A percentile compares a stretch with the other conserved stretches of the same genome.
Conservation (phyloP, 169 alveolate genomes). For the Babesia ovata region DNA sequence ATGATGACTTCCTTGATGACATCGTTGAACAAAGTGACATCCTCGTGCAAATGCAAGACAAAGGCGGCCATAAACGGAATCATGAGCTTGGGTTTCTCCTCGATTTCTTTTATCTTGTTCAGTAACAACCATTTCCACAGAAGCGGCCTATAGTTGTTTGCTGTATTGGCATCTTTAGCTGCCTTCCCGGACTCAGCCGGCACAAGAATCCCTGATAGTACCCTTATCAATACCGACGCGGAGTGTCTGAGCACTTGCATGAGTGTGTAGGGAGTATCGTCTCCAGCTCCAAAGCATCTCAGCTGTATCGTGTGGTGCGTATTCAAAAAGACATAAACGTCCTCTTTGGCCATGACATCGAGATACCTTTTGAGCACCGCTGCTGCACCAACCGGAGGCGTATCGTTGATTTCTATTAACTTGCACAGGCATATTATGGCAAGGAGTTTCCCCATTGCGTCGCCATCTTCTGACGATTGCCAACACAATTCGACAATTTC, state of each 20-base stretch:
- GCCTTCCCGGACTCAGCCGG: neutral
- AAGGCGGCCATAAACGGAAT: constrained; percentile 10
- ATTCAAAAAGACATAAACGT: constrained; percentile 8
- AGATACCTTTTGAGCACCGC: constrained; percentile 18
- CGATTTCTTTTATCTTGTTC: constrained; percentile 6
- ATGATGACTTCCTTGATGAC: neutral
- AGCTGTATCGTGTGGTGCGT: constrained; percentile 31
- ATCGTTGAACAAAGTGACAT: neutral
- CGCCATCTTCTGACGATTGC: constrained; percentile 26
- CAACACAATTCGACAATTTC: constrained; percentile 36
- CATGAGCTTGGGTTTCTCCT: constrained; percentile 1
- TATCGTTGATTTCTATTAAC: constrained; percentile 2
- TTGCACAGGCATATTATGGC: constrained; percentile 21
- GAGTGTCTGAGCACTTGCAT: neutral
- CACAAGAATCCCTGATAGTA: neutral
- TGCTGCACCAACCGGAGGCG: constrained; percentile 27
- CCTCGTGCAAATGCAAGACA: constrained; percentile 7
- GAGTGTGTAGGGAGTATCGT: neutral
- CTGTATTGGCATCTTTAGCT: neutral
- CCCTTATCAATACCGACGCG: constrained; percentile 1
- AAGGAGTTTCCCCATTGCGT: constrained; percentile 21
- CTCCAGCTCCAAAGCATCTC: neutral
- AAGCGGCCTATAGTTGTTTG: too few species aligned
- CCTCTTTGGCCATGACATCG: constrained; percentile 15
- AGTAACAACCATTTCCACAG: constrained; percentile 19